Conservation (phyloP, 2,329 filamentous ascomycete genomes). For the Sphaceloma murrayae region DNA sequence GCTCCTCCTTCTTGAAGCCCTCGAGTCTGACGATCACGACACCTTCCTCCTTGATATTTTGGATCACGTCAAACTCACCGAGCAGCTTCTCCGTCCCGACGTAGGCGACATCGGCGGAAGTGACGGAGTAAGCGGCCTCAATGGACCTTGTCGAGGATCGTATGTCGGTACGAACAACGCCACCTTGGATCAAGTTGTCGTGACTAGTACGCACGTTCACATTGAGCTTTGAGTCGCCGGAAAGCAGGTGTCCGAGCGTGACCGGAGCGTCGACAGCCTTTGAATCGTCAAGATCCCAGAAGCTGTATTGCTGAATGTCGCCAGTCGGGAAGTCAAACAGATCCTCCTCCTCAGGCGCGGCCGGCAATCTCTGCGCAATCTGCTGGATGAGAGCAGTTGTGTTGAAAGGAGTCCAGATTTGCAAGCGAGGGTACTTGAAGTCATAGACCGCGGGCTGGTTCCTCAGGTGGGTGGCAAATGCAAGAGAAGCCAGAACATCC, state of each 20-base stretch:
- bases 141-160: conserved; percentile 73
- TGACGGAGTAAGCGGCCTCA: conserved; percentile 73
- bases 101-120: conserved; percentile 67
- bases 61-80: conserved; percentile 63
- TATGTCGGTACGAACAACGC: conserved; percentile 73
- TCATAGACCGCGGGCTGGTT: conserved; percentile 60
- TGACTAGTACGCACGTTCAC: conserved; percentile 50
- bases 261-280: conserved; percentile 54
- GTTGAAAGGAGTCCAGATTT: conserved; percentile 52
- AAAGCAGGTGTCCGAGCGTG: conserved; percentile 50
- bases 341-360: conserved; percentile 29
- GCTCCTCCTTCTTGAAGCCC: conserved; percentile 74
- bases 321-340: conserved; percentile 35
- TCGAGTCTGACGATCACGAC: conserved; percentile 67
- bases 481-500: conserved; percentile 79
- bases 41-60: conserved; percentile 59
- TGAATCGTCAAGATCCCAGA: conserved; percentile 84
- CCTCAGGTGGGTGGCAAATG: conserved; percentile 62
- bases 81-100: conserved; percentile 74
- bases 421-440: conserved; percentile 76
- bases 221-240: conserved; percentile 51
- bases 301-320: conserved; percentile 71
- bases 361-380: conserved; percentile 32
- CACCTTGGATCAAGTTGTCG: conserved; percentile 61
- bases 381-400: conserved; percentile 41